phyloP scores from a whole-genome alignment of 805 yeast genomes.

The Barnettozyma pratensis region DNA sequence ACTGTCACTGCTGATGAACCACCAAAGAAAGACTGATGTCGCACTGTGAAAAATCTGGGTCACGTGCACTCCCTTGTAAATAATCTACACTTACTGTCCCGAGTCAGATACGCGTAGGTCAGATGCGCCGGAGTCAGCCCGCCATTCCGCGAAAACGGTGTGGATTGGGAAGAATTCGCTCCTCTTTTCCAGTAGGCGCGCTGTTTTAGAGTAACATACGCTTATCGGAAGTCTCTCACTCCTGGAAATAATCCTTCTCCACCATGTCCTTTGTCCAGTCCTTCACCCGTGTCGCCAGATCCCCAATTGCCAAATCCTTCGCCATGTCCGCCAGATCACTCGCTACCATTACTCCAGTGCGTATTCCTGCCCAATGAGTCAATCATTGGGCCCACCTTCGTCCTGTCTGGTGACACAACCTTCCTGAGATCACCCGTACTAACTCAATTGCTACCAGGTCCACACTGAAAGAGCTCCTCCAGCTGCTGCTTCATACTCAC shows the following conservation, averaged over 20 bases:
- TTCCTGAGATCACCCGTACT: conserved; percentile 1
- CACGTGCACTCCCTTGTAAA: background rate
- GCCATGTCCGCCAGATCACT: conserved; percentile 24
- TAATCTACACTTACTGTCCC: background rate
- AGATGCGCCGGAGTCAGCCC: background rate
- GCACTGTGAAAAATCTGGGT: too few relatives aligned
- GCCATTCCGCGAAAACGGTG: too few relatives aligned
- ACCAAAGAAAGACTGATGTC: background rate
- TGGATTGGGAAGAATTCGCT: too few relatives aligned
- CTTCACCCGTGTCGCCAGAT: conserved; percentile 20
- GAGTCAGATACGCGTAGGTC: too few relatives aligned
- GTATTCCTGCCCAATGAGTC: conserved; percentile 6
- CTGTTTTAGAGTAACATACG: too few relatives aligned
- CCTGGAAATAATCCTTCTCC: background rate
- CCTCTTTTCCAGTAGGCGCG: too few relatives aligned
- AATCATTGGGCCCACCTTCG: background rate
- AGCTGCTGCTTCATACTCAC: conserved; percentile 95
- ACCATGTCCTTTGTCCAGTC: conserved; percentile 23
- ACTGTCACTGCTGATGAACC: conserved; percentile 31
- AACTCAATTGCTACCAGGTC: conserved; percentile 37
- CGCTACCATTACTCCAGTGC: conserved; percentile 33
- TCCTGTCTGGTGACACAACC: background rate
- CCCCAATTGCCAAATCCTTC: conserved; percentile 14
- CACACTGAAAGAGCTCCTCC: conserved; percentile 82
- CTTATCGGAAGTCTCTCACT: background rate